Conservation (phyloP, 805 yeast species). For the Cyberlindnera mycetangii region DNA sequence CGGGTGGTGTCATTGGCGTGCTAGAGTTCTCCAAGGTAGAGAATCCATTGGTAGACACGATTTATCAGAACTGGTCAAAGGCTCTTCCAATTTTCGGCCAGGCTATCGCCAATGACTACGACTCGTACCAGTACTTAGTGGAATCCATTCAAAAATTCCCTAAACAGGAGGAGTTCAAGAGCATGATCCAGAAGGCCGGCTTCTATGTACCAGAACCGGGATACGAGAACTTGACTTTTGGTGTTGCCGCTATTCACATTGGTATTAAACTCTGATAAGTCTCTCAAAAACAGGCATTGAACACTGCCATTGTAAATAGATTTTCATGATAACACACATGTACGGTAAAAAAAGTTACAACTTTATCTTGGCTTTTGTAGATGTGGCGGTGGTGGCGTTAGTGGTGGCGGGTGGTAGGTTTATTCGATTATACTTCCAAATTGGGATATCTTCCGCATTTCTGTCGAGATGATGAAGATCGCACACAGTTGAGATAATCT, state of each 20-base stretch:
- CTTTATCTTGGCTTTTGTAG: too few species aligned
- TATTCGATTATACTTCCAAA: too few species aligned
- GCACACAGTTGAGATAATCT: too few species aligned
- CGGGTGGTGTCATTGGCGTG: constrained; percentile 98
- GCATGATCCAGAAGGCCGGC: constrained; percentile 93
- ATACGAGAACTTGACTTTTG: constrained; percentile 90
- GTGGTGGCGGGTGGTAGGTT: too few species aligned
- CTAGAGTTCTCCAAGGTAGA: constrained; percentile 92
- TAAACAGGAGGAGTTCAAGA: constrained; percentile 82
- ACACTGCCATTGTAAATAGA: not conserved
- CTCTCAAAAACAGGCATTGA: not conserved
- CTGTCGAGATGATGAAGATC: too few species aligned
- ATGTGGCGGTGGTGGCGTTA: not conserved
- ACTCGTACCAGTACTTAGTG: constrained; percentile 92
- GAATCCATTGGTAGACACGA: constrained; percentile 66
- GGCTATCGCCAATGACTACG: constrained; percentile 90
- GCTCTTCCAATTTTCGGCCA: constrained; percentile 94
- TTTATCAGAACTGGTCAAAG: constrained; percentile 86
- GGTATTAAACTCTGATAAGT: constrained; percentile 74
- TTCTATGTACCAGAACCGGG: constrained; percentile 88
- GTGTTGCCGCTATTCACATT: constrained; percentile 92
- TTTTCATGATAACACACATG: not conserved
- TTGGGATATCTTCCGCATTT: too few species aligned
- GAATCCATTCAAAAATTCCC: constrained; percentile 94
- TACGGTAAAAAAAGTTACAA: not conserved